phyloP scores from a whole-genome alignment of 2,329 filamentous ascomycete species.

The Thyridium curvatum region DNA sequence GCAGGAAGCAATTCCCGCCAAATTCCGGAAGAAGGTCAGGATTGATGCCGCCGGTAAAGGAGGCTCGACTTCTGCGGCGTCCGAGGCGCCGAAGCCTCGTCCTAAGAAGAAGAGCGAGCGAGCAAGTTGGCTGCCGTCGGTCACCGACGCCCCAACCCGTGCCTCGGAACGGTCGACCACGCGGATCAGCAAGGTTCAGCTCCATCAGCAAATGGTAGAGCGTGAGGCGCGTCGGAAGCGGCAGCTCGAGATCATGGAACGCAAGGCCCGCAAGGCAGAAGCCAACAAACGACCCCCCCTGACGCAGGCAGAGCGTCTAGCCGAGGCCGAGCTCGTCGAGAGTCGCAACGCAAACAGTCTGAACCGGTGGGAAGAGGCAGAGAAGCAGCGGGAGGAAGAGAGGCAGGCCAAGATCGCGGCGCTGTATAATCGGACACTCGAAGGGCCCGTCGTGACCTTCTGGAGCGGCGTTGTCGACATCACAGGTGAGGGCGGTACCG shows the following conservation, averaged over 20 bases:
- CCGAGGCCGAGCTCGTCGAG: constrained; percentile 77
- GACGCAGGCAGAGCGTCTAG: constrained; percentile 81
- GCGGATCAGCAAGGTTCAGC: constrained; percentile 51
- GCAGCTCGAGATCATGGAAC: constrained; percentile 62
- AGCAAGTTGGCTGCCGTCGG: constrained; percentile 50
- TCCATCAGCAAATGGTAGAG: constrained; percentile 67
- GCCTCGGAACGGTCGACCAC: constrained; percentile 54
- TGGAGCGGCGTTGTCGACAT: constrained; percentile 90
- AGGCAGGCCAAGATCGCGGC: constrained; percentile 78
- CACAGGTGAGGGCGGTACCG: constrained; percentile 56
- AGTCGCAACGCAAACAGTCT: constrained; percentile 82
- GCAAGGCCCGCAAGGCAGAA: constrained; percentile 62
- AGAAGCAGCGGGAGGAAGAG: constrained; percentile 82
- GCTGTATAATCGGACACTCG: constrained; percentile 76
- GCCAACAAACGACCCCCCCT: constrained; percentile 72
- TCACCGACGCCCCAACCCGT: constrained; percentile 48
- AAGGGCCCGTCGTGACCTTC: constrained; percentile 83
- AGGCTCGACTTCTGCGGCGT: constrained; percentile 23
- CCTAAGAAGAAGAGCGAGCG: constrained; percentile 57
- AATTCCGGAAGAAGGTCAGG: constrained; percentile 69
- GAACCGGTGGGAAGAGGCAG: constrained; percentile 89
- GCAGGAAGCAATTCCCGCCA: constrained; percentile 64
- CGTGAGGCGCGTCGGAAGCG: constrained; percentile 65
- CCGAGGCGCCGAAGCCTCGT: constrained; percentile 35
- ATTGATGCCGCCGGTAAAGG: constrained; percentile 42